phyloP scores from a whole-genome alignment of 2,329 filamentous ascomycete genomes.

The Ceratocystis diversiconidia region DNA sequence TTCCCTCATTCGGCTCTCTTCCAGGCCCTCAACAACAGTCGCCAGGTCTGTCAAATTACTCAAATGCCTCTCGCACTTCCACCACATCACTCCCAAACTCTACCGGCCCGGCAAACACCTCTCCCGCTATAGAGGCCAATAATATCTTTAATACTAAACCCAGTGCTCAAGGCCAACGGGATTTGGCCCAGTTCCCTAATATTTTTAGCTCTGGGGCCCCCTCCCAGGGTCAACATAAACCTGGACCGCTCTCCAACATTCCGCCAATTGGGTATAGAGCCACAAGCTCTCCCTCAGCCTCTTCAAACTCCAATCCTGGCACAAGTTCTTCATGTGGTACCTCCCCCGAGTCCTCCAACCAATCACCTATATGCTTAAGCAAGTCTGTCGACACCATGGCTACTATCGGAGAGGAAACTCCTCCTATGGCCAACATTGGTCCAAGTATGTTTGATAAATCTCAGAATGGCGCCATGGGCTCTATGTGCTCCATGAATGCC shows the following conservation, averaged over 20 bases:
- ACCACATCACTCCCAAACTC: slow-evolving; percentile 16
- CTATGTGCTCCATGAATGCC: neutral
- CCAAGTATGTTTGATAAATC: slow-evolving; percentile 13
- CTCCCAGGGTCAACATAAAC: slow-evolving; percentile 8
- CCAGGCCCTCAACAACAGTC: slow-evolving; percentile 30
- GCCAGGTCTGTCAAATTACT: neutral
- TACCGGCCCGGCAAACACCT: slow-evolving; percentile 17
- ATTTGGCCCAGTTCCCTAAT: slow-evolving; percentile 14
- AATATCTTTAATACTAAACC: neutral
- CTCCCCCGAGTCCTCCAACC: slow-evolving; percentile 60
- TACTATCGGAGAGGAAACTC: slow-evolving; percentile 50
- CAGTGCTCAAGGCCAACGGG: neutral
- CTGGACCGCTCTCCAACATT: neutral
- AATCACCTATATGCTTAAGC: slow-evolving; percentile 48
- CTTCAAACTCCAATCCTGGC: slow-evolving; percentile 44
- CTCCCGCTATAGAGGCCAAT: slow-evolving; percentile 3
- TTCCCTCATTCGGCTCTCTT: slow-evolving; percentile 79
- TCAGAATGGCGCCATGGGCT: neutral
- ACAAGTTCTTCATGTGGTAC: slow-evolving; percentile 57
- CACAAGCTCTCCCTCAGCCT: slow-evolving; percentile 50
- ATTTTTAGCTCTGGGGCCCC: slow-evolving; percentile 8
- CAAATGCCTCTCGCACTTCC: slow-evolving; percentile 1
- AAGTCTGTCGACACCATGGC: slow-evolving; percentile 49
- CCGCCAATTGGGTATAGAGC: slow-evolving; percentile 30
- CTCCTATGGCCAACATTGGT: slow-evolving; percentile 23